Evolutionary conservation across 1,139 yeast genomes (phyloP), one percentile per base, ranked within the genome.

Genomic region (Scheffersomyces insectosa): DNA sequence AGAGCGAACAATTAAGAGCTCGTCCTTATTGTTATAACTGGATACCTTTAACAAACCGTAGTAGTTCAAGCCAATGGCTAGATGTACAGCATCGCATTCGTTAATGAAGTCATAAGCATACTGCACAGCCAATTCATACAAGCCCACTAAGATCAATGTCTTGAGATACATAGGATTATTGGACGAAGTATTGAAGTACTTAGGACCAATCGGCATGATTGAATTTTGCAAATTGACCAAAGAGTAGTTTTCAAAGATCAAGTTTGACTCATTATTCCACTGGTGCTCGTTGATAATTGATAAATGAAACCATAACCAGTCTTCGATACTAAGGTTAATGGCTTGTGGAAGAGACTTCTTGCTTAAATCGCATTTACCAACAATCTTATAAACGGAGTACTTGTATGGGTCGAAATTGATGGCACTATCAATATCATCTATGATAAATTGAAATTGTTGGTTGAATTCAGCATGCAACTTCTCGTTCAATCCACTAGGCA

Each of bases 291-390:
- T 81, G 13, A 87, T 80, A 28, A 91, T 73, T 58, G 84, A 79
- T 44, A 93, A 75, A 65, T 93, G 97, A 60, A 88, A 80, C 99
- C 99, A 93, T 42, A 91, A 66, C 99, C 99, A 93, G 65, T 93
- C 99, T 63, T 93, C 99, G 41, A 91, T 80, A 47, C 95, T 88
- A 37, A 83, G 68, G 36, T 91, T 83, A 39, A 93, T 85, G 1
- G 70, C 60, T 25, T 77, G 72, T 3, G 97, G 95, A 42, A 91
- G 76, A n/a, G 82, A 76, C 59, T 88, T 88, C 55, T 85, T 81
- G 8, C 83, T 72, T 49, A 87, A 70, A 53, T 90, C 97, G 63
- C 98, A 90, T 62, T 95, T 85, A 9, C 99, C 99, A 47, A 93
- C 78, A 30, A 93, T 78, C 66, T 93, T 93, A 70, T 89, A 95